phyloP scores from a whole-genome alignment of 768 basidiomycete genomes.

The Termitomyces sp. region DNA sequence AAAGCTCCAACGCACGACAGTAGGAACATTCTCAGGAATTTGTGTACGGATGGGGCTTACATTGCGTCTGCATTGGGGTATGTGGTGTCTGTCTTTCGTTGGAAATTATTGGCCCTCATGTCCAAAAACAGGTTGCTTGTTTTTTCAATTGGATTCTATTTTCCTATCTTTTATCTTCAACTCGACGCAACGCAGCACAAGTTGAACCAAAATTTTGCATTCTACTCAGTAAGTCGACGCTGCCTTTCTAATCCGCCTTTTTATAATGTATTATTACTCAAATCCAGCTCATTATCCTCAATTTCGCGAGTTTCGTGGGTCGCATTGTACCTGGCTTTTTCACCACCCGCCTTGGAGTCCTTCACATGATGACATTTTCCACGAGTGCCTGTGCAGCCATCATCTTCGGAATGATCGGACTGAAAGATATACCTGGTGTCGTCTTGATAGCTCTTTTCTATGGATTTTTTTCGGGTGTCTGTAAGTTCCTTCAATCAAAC shows the following conservation, averaged over 20 bases:
- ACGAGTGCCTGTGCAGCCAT: constrained; percentile 23
- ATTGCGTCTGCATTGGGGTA: constrained; percentile 12
- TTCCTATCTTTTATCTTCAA: constrained; percentile 35
- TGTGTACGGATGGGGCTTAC: constrained; percentile 13
- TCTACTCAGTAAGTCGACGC: constrained; percentile 19
- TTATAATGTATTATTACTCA: background rate
- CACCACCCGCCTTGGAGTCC: constrained; percentile 16
- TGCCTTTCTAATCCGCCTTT: background rate
- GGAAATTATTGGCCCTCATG: background rate
- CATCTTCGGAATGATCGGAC: constrained; percentile 30
- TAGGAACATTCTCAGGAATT: constrained; percentile 6
- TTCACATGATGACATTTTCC: constrained; percentile 21
- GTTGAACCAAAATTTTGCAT: constrained; percentile 23
- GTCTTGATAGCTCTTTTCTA: constrained; percentile 32
- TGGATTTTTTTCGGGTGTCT: constrained; percentile 34
- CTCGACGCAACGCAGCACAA: constrained; percentile 28
- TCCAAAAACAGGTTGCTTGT: constrained; percentile 1
- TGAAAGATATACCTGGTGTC: constrained; percentile 24
- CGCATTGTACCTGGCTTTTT: constrained; percentile 19
- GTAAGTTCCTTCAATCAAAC: constrained; percentile 1
- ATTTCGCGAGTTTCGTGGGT: constrained; percentile 17
- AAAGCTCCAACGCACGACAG: constrained; percentile 6
- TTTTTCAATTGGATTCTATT: constrained; percentile 23
- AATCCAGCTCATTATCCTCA: constrained; percentile 20
- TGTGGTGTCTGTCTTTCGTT: background rate